Percentiles rank a stretch among this genome's conserved stretches.
Evolutionary conservation across 495 filamentous ascomycete species (phyloP).

Genomic region (Penicillium pulvis): DNA sequence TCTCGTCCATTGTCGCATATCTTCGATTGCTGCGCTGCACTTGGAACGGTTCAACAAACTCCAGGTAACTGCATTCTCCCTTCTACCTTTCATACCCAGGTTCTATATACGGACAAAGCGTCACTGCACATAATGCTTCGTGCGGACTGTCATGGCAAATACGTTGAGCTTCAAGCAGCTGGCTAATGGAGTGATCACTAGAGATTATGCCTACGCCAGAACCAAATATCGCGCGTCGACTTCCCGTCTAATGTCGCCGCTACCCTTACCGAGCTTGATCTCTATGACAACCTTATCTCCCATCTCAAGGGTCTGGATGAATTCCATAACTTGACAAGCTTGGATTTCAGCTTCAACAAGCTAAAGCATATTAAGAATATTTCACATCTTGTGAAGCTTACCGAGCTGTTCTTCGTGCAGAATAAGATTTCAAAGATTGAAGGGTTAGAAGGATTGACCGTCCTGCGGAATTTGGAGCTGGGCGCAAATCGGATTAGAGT

Average conservation of each 20-base stretch:
- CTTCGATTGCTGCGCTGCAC: slow-evolving; percentile 72
- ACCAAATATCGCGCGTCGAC: slow-evolving; percentile 77
- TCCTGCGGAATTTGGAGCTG: slow-evolving; percentile 82
- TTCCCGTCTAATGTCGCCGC: slow-evolving; percentile 61
- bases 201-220: slow-evolving; percentile 93
- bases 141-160: not conserved
- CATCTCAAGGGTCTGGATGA: slow-evolving; percentile 83
- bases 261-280: slow-evolving; percentile 79
- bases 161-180: not conserved
- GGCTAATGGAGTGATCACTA: slow-evolving; percentile 27
- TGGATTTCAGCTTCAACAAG: slow-evolving; percentile 98
- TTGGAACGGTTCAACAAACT: slow-evolving; percentile 82
- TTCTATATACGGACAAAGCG: not conserved
- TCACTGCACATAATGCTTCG: not conserved
- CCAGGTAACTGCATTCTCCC: slow-evolving; percentile 41
- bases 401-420: slow-evolving; percentile 89
- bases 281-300: slow-evolving; percentile 96
- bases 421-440: slow-evolving; percentile 92
- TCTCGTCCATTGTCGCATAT: slow-evolving; percentile 80
- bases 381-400: slow-evolving; percentile 74
- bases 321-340: slow-evolving; percentile 68
- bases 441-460: slow-evolving; percentile 70
- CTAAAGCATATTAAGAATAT: slow-evolving; percentile 97
- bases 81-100: not conserved
- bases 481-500: slow-evolving; percentile 88